Percentiles rank a stretch among this genome's conserved stretches.
Conservation (phyloP, 2,329 filamentous ascomycete genomes). For the Aspergillus viridinutans region DNA sequence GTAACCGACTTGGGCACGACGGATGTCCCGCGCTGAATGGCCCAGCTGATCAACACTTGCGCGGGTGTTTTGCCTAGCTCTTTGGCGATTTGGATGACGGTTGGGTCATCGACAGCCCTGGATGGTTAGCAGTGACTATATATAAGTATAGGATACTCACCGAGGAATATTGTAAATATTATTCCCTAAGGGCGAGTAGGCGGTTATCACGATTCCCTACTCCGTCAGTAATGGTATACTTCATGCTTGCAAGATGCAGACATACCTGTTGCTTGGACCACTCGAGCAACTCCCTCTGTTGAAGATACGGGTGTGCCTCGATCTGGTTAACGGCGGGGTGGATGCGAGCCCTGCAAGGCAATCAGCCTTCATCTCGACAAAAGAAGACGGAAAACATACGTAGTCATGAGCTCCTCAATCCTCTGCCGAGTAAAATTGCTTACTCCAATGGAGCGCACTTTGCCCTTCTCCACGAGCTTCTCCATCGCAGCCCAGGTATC, state of each 20-base stretch:
- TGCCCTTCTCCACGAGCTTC: slow-evolving; percentile 51
- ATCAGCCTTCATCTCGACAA: background rate
- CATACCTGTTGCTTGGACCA: background rate
- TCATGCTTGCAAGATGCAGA: no score
- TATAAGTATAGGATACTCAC: background rate
- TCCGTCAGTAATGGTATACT: slow-evolving; percentile 1
- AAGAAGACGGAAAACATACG: background rate
- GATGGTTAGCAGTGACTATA: background rate
- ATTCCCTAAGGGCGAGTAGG: slow-evolving; percentile 48
- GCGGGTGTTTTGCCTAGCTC: slow-evolving; percentile 8
- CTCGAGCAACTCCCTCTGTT: slow-evolving; percentile 21
- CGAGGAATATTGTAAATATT: slow-evolving; percentile 16
- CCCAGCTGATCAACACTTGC: slow-evolving; percentile 13
- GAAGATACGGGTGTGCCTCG: slow-evolving; percentile 25
- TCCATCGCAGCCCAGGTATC: slow-evolving; percentile 61
- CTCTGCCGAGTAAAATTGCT: slow-evolving; percentile 59
- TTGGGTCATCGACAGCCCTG: slow-evolving; percentile 12
- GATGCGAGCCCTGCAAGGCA: slow-evolving; percentile 16
- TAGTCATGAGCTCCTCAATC: slow-evolving; percentile 36
- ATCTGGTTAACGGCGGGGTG: slow-evolving; percentile 21
- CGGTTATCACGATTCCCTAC: slow-evolving; percentile 44
- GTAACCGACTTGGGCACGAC: slow-evolving; percentile 15
- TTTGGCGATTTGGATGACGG: slow-evolving; percentile 10
- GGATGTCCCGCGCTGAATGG: slow-evolving; percentile 12
- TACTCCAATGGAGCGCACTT: slow-evolving; percentile 64